Base-by-base conservation (phyloP, 225 moss, liverwort and hornwort species). In the Lunularia cruciata region DNA sequence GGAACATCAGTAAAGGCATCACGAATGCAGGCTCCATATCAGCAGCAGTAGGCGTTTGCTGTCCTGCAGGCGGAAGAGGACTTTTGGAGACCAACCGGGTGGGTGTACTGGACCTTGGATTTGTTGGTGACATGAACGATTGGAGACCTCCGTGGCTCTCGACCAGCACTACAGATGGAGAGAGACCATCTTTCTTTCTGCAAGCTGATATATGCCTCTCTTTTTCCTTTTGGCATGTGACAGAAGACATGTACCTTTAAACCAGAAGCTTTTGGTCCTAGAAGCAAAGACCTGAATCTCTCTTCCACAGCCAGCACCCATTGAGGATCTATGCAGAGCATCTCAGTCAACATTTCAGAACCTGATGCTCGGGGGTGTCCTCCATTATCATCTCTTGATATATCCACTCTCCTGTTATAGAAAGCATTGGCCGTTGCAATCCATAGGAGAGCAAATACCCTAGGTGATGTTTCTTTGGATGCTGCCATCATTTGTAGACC, bases 11-110 rank as follows among this genome's bases (percentile, higher is more conserved):
- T 79, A 37, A 94, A 87, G 13, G 87, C 14, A 94, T 89, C 0
- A 89, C 91, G 42, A 87, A 88, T 33, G 79, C 83, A 4, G 91
- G 91, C 30, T 94, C 91, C 89, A 94, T 87, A 42, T 94, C 94
- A 70, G 89, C 71, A 62, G 83, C 78, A 3, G 86, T 85, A 15
- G 87, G 83, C 16, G 79, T 78, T 10, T 78, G 80, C 48, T 86
- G 83, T 68, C 83, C 89, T 23, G 79, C 51, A 4, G 73, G 69
- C 13, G 75, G 80, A 63, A 78, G 62, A 18, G 82, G 63, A n/a
- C 70, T 58, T 76, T 94, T 94, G 0, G 89, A 81, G 43, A 94
- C 56, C 28, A 94, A 28, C 26, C 79, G 75, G 30, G 86, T 66
- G 22, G 30, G 86, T 66, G 22, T 81, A 74, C 0, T 90, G 91